phyloP scores from a whole-genome alignment of 306 rosid genomes.

The Lathyrus aphaca region DNA sequence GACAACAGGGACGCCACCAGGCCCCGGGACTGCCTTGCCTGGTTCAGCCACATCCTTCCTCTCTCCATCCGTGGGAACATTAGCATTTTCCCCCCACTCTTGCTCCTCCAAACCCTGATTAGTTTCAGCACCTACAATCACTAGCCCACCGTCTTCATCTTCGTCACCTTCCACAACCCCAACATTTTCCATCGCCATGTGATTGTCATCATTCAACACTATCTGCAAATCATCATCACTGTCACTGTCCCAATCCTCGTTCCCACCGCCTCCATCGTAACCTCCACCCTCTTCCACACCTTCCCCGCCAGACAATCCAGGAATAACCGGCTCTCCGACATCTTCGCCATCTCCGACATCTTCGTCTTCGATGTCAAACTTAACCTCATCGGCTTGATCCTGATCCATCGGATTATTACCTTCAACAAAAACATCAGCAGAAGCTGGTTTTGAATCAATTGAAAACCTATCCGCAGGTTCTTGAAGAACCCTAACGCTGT shows the following conservation, averaged over 20 bases:
- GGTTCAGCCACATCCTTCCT: slow-evolving; percentile 71
- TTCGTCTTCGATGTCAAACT: slow-evolving; percentile 86
- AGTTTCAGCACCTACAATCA: slow-evolving; percentile 72
- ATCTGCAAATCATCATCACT: slow-evolving; percentile 97
- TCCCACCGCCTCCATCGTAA: slow-evolving; percentile 47
- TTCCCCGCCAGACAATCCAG: slow-evolving; percentile 54
- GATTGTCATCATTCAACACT: slow-evolving; percentile 80
- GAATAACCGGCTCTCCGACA: slow-evolving; percentile 70
- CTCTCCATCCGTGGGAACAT: slow-evolving; percentile 63
- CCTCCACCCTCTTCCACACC: slow-evolving; percentile 36
- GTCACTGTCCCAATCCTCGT: slow-evolving; percentile 92
- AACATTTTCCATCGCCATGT: slow-evolving; percentile 73
- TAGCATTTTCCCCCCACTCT: slow-evolving; percentile 81
- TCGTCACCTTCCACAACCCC: slow-evolving; percentile 58
- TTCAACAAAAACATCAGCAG: slow-evolving; percentile 1
- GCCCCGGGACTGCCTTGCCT: slow-evolving; percentile 39
- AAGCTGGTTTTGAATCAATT: slow-evolving; percentile 41
- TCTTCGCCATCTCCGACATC: not conserved
- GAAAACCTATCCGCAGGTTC: slow-evolving; percentile 13
- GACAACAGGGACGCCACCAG: slow-evolving; percentile 34
- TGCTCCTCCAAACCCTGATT: slow-evolving; percentile 67
- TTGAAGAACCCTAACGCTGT: slow-evolving; percentile 18
- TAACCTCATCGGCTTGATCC: slow-evolving; percentile 52
- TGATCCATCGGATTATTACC: slow-evolving; percentile 55
- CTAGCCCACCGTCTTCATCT: slow-evolving; percentile 76